phyloP scores from a whole-genome alignment of 2,329 filamentous ascomycete species.

The Fusarium fujikuroi region DNA sequence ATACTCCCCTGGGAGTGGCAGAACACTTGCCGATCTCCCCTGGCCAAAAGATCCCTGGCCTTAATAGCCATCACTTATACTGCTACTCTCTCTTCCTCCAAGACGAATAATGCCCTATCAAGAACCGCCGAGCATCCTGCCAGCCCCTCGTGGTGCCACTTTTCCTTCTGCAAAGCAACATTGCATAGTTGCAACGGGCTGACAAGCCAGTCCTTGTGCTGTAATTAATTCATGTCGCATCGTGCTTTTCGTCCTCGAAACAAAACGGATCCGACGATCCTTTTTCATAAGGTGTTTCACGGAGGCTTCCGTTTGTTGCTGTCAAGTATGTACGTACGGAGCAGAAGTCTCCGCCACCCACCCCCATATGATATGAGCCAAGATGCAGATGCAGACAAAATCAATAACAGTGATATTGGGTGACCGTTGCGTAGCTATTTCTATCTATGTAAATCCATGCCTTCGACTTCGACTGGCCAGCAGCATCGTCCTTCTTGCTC shows the following conservation, averaged over 20 bases:
- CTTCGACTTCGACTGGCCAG: slow-evolving; percentile 43
- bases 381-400: background rate
- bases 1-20: slow-evolving; percentile 22
- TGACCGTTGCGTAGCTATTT: slow-evolving; percentile 38
- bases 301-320: background rate
- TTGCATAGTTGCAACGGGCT: slow-evolving; percentile 35
- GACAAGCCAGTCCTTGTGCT: slow-evolving; percentile 27
- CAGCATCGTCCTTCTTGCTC: slow-evolving; percentile 46
- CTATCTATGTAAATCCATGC: slow-evolving; percentile 43
- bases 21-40: slow-evolving; percentile 20
- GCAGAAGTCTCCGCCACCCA: background rate
- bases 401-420: slow-evolving; percentile 35
- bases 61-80: slow-evolving; percentile 21
- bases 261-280: slow-evolving; percentile 35
- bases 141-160: slow-evolving; percentile 36
- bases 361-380: background rate
- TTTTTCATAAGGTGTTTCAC: slow-evolving; percentile 35
- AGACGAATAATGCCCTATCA: slow-evolving; percentile 9
- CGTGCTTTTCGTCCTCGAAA: slow-evolving; percentile 32
- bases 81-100: slow-evolving; percentile 4
- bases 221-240: slow-evolving; percentile 41
- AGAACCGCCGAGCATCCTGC: slow-evolving; percentile 32
- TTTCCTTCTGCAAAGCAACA: slow-evolving; percentile 34
- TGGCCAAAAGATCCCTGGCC: slow-evolving; percentile 18
- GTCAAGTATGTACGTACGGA: background rate